Base-by-base conservation (phyloP, 768 basidiomycete genomes). In the Mrakia gelida region DNA sequence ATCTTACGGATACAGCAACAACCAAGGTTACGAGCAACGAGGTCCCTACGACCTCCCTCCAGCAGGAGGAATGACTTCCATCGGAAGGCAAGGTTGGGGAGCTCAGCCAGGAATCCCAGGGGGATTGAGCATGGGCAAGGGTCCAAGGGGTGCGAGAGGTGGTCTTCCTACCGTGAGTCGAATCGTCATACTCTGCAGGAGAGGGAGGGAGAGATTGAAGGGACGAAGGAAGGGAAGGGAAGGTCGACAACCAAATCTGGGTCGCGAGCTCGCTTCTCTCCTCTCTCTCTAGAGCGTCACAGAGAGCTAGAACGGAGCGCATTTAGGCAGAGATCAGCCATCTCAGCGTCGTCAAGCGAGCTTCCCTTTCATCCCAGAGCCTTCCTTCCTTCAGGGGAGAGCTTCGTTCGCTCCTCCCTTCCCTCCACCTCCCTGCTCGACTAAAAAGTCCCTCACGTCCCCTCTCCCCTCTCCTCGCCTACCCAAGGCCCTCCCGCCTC, bases 71-170 rank as follows among this genome's bases (percentile, higher is more conserved):
- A 59, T 71, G 67, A 49, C 52, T 56, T 62, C 56, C 43, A 49
- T 72, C 54, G 76, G 76, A 32, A 34, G 75, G 52, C n/a, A 30
- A 21, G 76, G 76, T 28, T 77, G 76, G 76, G 75, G 73, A 2
- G 26, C n/a, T 43, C 61, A 34, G n/a, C 26, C 23, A 13, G 26
- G 62, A 21, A 56, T 54, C 16, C 67, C 34, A 5, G 67, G 67
- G n/a, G 52, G 63, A 8, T 61, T 76, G 43, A 76, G 75, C 56
- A 52, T 59, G 34, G 63, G 63, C 38, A 76, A 71, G 34, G 26
- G 68, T 1, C 54, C 32, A 21, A 77, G 70, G 34, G 71, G 76
- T 10, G 38, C n/a, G 28, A 59, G 76, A 32, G n/a, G 56, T 0
- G 76, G 70, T 15, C 41, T 77, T 1, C 76, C 76, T 41, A 71